Evolutionary conservation across 2,329 filamentous ascomycete species (phyloP), one percentile per base, ranked within the genome.

Genomic region (Amauroascus verrucosus): DNA sequence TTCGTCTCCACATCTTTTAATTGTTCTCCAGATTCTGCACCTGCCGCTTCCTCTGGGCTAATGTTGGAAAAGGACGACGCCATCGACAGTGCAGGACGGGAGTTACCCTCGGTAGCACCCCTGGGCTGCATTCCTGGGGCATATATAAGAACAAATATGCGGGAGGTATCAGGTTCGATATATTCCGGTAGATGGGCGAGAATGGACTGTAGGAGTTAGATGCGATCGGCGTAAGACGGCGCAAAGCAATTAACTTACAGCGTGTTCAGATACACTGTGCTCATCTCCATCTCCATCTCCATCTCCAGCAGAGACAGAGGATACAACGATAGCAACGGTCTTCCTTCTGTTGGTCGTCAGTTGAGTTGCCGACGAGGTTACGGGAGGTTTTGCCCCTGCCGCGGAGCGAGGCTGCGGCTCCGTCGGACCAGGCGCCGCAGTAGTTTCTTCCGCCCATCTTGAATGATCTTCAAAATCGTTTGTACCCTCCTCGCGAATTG

Each of bases 41-140:
- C 64, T 3, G 61, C 58, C 48, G 79, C 83, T 69, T 91, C 83
- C 60, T 85, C 80, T 61, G 81, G 79, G 57, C 80, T 83, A 67
- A 95, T 93, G 71, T 93, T 89, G 59, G 87, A 89, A 73, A 88
- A 95, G 3, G 89, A 94, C 50, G 88, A 94, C 77, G 79, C 67
- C 75, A 94, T 72, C 67, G 80, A 75, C 70, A 81, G 71, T 67
- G 80, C 67, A 70, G 78, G 72, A 71, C 80, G 73, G 66, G 78
- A 61, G 72, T 61, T 61, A 7, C 62, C 59, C 54, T 64, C 61
- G 52, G 48, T 38, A 48, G 60, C 59, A 54, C 65, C 58, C 35
- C 64, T 75, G 50, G 88, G 84, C 69, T 88, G 88, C 51, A 95
- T 73, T 49, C 80, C 78, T 0, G 91, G 91, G 2, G 88, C 83